Evolutionary conservation across 139 green algal species (phyloP), one percentile per base, ranked within the genome.

Genomic region (Volvox reticuliferus): DNA sequence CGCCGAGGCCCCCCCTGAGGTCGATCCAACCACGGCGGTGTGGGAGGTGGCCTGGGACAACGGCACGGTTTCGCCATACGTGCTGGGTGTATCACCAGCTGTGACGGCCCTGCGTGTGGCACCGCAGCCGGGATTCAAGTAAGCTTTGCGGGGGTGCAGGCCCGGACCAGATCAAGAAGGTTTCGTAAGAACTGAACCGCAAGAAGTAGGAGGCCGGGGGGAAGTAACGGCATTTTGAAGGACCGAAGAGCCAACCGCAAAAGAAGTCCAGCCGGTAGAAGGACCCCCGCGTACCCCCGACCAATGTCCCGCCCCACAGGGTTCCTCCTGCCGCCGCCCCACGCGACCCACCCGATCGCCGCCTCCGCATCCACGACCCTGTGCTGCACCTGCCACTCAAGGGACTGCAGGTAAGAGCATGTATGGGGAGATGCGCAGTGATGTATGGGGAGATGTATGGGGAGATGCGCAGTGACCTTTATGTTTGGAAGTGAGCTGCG

Each of bases 11-110:
- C 32, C 75, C 30, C 30, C 32, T 1, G 75, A 73, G 26, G 16
- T 82, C 62, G 71, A 90, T 50, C 50, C 17, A 12, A 36, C 22
- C 16, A 76, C 30, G 5, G 86, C 79, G n/a, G 36, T 44, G 71
- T 83, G 86, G 86, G 86, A 90, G 86, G 86, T 90, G 69, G 73
- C 44, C 19, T 90, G 86, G 86, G 86, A 90, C 71, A 50, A 18
- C 44, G 86, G 86, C n/a, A 37, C 2, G 24, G 77, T 80, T 32
- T 76, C 44, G 18, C 61, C 73, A 1, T 83, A 68, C 69, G 22
- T 73, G 71, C 22, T 90, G 44, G 86, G 86, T 21, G n/a, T 82
- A 21, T 65, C 44, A 1, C 71, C 86, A 0, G 71, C 6, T 0
- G 86, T 82, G 18, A 75, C 86, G 28, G 86, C 71, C 28, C 71